Percentiles rank a stretch among this genome's conserved stretches.
phyloP scores from a whole-genome alignment of 106 monocot species.

The Dendrobium chrysotoxum region DNA sequence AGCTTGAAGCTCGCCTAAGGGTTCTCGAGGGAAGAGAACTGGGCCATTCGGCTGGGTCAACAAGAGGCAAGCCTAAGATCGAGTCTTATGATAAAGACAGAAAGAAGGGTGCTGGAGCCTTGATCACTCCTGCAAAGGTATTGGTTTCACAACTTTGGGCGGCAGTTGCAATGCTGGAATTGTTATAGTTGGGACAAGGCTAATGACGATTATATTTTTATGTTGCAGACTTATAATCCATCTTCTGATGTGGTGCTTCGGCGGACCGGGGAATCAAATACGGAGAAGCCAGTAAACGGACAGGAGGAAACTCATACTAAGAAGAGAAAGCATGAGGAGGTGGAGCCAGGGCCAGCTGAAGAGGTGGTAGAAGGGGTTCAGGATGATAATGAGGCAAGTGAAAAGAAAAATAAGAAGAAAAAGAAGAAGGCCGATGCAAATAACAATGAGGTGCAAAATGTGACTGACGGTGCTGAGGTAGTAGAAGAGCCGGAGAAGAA shows the following conservation, averaged over 20 bases:
- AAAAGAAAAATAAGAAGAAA: constrained; percentile 28
- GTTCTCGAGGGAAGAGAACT: constrained; percentile 90
- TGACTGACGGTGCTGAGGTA: not conserved
- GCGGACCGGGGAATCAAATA: constrained; percentile 1
- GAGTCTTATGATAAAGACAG: constrained; percentile 88
- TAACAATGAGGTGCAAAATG: constrained; percentile 4
- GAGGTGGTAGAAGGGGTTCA: not conserved
- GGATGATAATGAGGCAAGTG: constrained; percentile 9
- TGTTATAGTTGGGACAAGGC: not conserved
- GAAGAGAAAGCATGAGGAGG: constrained; percentile 37
- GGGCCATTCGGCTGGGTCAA: constrained; percentile 69
- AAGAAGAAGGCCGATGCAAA: constrained; percentile 22
- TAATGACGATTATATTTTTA: not conserved
- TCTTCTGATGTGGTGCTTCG: constrained; percentile 47
- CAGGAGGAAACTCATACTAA: constrained; percentile 14
- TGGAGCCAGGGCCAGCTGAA: not conserved
- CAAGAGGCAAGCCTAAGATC: constrained; percentile 94
- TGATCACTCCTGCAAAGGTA: constrained; percentile 87
- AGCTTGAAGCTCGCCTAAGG: constrained; percentile 77
- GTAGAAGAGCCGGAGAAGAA: constrained; percentile 11
- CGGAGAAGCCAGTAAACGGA: constrained; percentile 3
- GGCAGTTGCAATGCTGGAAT: not conserved
- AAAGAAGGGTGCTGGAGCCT: constrained; percentile 78
- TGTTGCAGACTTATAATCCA: constrained; percentile 57
- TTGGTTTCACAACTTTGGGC: not conserved